Percentiles rank a stretch among this genome's conserved stretches.
Evolutionary conservation across 169 alveolate genomes (phyloP).

Genomic region (Amoebophrya sp.): DNA sequence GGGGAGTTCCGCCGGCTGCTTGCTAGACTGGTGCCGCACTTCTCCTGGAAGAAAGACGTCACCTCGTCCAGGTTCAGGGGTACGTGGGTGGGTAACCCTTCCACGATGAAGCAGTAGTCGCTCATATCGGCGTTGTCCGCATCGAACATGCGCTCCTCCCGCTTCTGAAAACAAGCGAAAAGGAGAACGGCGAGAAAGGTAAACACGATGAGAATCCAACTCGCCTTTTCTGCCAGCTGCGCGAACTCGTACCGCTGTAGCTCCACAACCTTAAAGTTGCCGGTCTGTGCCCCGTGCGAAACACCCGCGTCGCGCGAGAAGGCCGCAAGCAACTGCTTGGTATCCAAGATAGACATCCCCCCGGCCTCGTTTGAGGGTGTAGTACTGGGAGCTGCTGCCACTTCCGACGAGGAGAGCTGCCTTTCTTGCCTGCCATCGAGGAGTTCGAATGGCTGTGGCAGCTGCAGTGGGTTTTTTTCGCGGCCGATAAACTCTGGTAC

Average conservation of each 20-base stretch:
- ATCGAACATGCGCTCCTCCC: background rate
- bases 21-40: background rate
- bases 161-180: background rate
- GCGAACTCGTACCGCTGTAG: slow-evolving; percentile 1
- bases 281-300: too few relatives aligned
- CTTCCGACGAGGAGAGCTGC: too few relatives aligned
- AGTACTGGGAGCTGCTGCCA: too few relatives aligned
- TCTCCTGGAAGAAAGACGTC: background rate
- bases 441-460: too few relatives aligned
- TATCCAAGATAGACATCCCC: too few relatives aligned
- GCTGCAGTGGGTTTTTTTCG: too few relatives aligned
- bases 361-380: too few relatives aligned
- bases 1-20: too few relatives aligned
- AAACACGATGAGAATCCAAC: background rate
- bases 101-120: background rate
- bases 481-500: too few relatives aligned
- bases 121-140: background rate
- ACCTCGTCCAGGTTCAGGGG: background rate
- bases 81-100: background rate
- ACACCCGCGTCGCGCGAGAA: too few relatives aligned
- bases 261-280: background rate
- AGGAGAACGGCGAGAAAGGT: background rate
- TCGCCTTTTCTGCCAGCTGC: background rate
- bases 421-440: too few relatives aligned
- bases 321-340: too few relatives aligned